Evolutionary conservation across 768 basidiomycete species (phyloP), one percentile per base, ranked within the genome.

Genomic region (Leucosporidium yakuticum): DNA sequence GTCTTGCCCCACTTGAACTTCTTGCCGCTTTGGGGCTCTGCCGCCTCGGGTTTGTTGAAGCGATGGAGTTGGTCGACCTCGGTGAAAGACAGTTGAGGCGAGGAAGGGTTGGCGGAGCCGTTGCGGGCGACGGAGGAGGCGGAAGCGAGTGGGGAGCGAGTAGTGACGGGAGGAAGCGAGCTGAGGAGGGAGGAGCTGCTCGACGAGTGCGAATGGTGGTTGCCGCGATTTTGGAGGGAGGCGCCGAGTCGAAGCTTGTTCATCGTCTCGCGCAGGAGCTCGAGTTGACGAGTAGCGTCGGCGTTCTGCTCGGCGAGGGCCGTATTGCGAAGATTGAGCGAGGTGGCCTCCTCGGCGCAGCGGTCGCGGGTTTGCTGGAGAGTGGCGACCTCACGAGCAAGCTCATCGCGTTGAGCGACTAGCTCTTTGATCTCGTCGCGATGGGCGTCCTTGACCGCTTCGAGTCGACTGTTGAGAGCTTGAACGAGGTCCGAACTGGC

Each of bases 341-440:
- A 87, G 0, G 91, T 88, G 0, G 92, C 90, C 80, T 99, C 96
- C 75, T 95, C 94, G 50, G 94, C 80, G 79, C 89, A 88, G 51
- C 87, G 84, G 71, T 96, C 92, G 39, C 91, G 85, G 1, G 89
- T 86, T 21, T 89, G 88, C 76, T 86, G 87, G 59, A 99, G 86
- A 74, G 98, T 94, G 4, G 83, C 81, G 64, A 97, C 86, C 79
- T 98, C 95, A 56, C 91, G 83, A 27, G 81, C 77, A 34, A 98
- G 80, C 3, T 82, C 82, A 74, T 96, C 91, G 29, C 88, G 87
- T 79, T 96, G 86, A 63, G 87, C 84, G 4, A 84, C 88, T 64
- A 99, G 84, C 0, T 90, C 89, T 51, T 90, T 81, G 36, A 99
- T 85, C 69, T 97, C 95, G 72, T 84, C 85, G 59, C 88, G 85